A percentile compares a stretch with the other conserved stretches of the same genome.
Conservation (phyloP, 2,329 filamentous ascomycete species). For the Botrytis byssoidea region DNA sequence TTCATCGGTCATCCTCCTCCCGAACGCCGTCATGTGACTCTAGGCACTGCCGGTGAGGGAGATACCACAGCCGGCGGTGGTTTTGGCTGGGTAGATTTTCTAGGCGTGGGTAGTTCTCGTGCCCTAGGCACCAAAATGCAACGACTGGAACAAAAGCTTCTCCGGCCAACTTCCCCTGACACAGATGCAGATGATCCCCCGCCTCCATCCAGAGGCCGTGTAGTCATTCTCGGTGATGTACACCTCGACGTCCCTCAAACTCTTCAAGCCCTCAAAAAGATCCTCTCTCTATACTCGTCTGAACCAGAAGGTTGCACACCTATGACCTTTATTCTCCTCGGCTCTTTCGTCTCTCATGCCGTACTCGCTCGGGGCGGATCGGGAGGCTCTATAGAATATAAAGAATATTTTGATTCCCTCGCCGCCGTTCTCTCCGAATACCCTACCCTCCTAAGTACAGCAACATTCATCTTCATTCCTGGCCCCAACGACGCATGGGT, state of each 20-base stretch:
- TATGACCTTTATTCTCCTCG: slow-evolving; percentile 77
- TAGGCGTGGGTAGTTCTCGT: slow-evolving; percentile 86
- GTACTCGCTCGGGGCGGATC: slow-evolving; percentile 67
- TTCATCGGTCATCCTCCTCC: slow-evolving; percentile 90
- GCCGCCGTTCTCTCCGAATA: slow-evolving; percentile 82
- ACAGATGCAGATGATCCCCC: slow-evolving; percentile 27
- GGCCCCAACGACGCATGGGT: slow-evolving; percentile 98
- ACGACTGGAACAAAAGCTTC: slow-evolving; percentile 67
- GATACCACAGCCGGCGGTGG: slow-evolving; percentile 67
- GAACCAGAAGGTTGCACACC: slow-evolving; percentile 65
- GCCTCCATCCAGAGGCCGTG: slow-evolving; percentile 47
- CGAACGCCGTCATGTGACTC: slow-evolving; percentile 75
- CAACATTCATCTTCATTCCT: slow-evolving; percentile 89
- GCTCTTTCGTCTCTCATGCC: slow-evolving; percentile 73
- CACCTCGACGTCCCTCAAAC: slow-evolving; percentile 83
- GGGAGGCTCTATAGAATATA: slow-evolving; percentile 89
- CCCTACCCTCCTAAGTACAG: slow-evolving; percentile 71
- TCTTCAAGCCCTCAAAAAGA: slow-evolving; percentile 74
- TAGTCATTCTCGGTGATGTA: slow-evolving; percentile 81
- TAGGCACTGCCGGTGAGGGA: slow-evolving; percentile 64
- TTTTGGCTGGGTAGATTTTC: slow-evolving; percentile 96
- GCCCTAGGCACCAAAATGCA: slow-evolving; percentile 82
- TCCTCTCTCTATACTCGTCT: slow-evolving; percentile 71
- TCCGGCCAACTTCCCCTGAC: slow-evolving; percentile 42
- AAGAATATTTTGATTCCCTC: slow-evolving; percentile 89